Conservation (phyloP, 345 rosid species). For the Heritiera fomes region DNA sequence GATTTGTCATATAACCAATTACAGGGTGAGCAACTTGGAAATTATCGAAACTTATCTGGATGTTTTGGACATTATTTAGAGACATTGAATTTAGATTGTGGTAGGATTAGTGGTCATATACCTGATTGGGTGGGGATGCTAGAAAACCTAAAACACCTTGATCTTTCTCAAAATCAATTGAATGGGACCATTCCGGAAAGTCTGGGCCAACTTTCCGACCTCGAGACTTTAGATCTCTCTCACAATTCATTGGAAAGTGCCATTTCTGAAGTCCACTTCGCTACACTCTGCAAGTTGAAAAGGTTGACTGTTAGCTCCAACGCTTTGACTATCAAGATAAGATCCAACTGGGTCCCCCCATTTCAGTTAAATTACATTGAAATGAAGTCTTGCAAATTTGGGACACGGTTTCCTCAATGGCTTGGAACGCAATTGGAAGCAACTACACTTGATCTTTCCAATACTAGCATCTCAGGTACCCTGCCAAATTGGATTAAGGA, state of each 20-base stretch:
- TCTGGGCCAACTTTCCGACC: neutral
- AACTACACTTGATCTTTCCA: conserved; percentile 7
- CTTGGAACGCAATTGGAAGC: neutral
- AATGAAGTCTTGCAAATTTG: neutral
- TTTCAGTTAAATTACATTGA: neutral
- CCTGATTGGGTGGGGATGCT: neutral
- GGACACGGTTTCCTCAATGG: neutral
- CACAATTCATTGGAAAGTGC: neutral
- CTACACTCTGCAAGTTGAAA: neutral
- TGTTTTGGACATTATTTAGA: conserved; percentile 20
- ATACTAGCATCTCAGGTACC: neutral
- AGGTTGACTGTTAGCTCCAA: neutral
- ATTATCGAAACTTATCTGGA: conserved; percentile 18
- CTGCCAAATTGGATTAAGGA: conserved; percentile 10
- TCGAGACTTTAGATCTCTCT: neutral
- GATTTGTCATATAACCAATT: conserved; percentile 17
- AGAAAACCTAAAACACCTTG: neutral
- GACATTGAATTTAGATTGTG: neutral
- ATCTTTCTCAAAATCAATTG: neutral
- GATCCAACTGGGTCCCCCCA: conserved; percentile 1
- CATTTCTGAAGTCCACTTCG: neutral
- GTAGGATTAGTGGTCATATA: neutral
- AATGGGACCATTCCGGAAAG: neutral
- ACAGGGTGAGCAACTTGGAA: conserved; percentile 6
- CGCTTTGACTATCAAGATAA: neutral